Conservation (phyloP, 805 yeast genomes). For the Saccharomycopsis fibuligera region DNA sequence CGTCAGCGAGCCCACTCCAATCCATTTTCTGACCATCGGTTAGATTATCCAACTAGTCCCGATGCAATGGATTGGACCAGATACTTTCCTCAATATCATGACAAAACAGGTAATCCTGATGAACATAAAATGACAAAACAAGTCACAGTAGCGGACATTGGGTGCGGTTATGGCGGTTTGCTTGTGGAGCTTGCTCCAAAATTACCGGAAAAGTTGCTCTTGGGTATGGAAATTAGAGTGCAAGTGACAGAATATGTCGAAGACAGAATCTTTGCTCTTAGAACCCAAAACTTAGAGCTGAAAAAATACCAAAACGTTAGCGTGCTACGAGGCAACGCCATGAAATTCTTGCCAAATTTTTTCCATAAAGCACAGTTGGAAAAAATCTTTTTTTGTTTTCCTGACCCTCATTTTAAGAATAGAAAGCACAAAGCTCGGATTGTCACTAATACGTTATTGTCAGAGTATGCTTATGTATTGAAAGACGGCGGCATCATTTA, state of each 20-base stretch:
- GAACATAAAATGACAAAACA: conserved; percentile 34
- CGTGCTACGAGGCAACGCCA: conserved; percentile 90
- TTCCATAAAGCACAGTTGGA: conserved; percentile 75
- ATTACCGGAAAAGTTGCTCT: conserved; percentile 65
- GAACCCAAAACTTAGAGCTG: conserved; percentile 40
- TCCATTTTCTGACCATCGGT: conserved; percentile 90
- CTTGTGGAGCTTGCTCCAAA: conserved; percentile 71
- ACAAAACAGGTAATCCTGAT: conserved; percentile 23
- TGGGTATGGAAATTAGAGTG: conserved; percentile 97
- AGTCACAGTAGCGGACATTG: conserved; percentile 91
- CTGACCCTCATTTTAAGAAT: conserved; percentile 98
- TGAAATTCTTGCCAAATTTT: conserved; percentile 95
- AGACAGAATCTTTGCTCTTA: conserved; percentile 85
- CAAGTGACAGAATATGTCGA: conserved; percentile 97
- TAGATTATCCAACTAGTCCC: conserved; percentile 83
- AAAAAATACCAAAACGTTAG: conserved; percentile 72
- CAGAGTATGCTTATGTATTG: conserved; percentile 89
- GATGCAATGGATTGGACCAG: conserved; percentile 80
- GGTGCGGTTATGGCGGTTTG: conserved; percentile 97
- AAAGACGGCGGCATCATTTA: conserved; percentile 83
- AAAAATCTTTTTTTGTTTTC: conserved; percentile 96
- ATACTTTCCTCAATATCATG: conserved; percentile 60
- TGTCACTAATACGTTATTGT: conserved; percentile 77
- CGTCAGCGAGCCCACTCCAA: conserved; percentile 97
- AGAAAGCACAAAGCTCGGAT: conserved; percentile 97